These are phyloP conservation scores for Antitrichia curtipendula DNA, from an alignment of 225 moss, liverwort and hornwort species.

Conservation along the genomic window DNA sequence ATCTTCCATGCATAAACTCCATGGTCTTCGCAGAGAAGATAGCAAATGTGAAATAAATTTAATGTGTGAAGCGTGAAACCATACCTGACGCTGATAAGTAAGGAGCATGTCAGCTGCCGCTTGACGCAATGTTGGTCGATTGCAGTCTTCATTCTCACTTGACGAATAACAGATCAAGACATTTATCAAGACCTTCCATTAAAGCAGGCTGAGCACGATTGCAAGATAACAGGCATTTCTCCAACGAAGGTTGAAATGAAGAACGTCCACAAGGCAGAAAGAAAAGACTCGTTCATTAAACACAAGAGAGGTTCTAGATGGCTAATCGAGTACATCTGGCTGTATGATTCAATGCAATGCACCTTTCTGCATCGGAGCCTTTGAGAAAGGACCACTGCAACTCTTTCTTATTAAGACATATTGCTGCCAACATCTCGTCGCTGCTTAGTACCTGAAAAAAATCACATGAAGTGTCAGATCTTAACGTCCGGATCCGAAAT, in stretches of 20 bases:
- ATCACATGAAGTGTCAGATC: neutral
- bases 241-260: neutral
- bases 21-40: neutral
- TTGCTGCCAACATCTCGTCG: slow-evolving; percentile 52
- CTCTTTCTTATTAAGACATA: slow-evolving; percentile 22
- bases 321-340: neutral
- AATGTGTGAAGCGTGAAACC: neutral
- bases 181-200: neutral
- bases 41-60: neutral
- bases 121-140: slow-evolving; percentile 54
- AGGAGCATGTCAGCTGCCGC: slow-evolving; percentile 88
- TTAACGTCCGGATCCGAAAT: neutral
- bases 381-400: slow-evolving; percentile 22
- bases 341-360: neutral
- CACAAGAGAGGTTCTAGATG: neutral
- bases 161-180: neutral
- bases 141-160: slow-evolving; percentile 22
- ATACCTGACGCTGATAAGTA: slow-evolving; percentile 79
- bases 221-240: neutral
- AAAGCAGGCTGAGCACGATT: neutral
- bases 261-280: neutral
- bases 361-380: slow-evolving; percentile 8
- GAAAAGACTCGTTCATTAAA: neutral
- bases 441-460: slow-evolving; percentile 41
- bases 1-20: neutral